Conservation (phyloP, 73 alveolate genomes). For the Paramecium biaurelia region DNA sequence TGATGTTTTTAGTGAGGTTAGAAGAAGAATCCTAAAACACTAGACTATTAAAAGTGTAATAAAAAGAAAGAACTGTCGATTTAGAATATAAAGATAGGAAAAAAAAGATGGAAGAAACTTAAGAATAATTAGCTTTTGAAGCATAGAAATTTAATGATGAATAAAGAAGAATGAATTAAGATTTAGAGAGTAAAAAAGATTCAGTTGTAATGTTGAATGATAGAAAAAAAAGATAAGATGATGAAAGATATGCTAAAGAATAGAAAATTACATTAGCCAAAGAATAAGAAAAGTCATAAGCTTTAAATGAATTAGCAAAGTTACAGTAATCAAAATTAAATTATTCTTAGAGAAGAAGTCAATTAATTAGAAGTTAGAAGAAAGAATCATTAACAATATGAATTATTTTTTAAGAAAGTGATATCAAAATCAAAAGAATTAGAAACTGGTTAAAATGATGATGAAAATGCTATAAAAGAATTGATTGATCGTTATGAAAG, state of each 20-base stretch:
- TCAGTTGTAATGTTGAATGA: constrained; percentile 30
- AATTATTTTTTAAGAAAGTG: constrained; percentile 17
- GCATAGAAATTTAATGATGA: constrained; percentile 41
- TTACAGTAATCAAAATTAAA: background rate
- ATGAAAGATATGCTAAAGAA: constrained; percentile 13
- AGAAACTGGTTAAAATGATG: constrained; percentile 13
- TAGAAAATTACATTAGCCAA: background rate
- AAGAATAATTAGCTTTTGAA: background rate
- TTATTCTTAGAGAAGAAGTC: constrained; percentile 18
- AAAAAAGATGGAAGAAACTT: constrained; percentile 12
- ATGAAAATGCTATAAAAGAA: constrained; percentile 42
- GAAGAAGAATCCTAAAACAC: constrained; percentile 42
- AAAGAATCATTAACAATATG: constrained; percentile 43
- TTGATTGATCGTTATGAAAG: constrained; percentile 34
- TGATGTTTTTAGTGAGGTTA: background rate
- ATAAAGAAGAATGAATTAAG: constrained; percentile 31
- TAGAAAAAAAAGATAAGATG: constrained; percentile 7
- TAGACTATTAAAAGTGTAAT: constrained; percentile 9
- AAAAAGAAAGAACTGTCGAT: constrained; percentile 26
- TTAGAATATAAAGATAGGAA: background rate
- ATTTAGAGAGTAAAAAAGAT: constrained; percentile 9
- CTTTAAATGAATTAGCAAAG: background rate
- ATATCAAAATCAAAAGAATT: background rate
- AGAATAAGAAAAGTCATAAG: background rate
- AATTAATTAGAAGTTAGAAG: constrained; percentile 7